Conservation (phyloP, 163 green algal species). For the Botryococcus braunii region DNA sequence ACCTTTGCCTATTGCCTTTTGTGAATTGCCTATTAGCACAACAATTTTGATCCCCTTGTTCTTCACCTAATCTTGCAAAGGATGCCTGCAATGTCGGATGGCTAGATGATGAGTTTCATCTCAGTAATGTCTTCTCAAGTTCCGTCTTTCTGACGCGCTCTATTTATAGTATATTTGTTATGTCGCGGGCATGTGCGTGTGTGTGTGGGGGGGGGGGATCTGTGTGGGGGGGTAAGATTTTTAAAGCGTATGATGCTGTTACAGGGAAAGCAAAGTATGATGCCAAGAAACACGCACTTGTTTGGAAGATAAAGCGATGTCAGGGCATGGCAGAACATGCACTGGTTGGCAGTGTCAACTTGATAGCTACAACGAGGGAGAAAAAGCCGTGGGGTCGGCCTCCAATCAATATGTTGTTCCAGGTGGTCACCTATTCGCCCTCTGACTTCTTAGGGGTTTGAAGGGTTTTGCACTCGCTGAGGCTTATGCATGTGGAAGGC, state of each 20-base stretch:
- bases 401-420: slow-evolving; percentile 63
- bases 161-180: neutral
- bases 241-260: neutral
- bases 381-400: slow-evolving; percentile 71
- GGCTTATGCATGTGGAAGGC: too few species aligned
- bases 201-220: too few species aligned
- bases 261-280: slow-evolving; percentile 94
- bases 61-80: too few species aligned
- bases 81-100: too few species aligned
- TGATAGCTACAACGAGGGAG: slow-evolving; percentile 78
- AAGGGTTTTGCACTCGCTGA: too few species aligned
- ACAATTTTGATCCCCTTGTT: too few species aligned
- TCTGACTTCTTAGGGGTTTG: too few species aligned
- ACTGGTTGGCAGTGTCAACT: slow-evolving; percentile 75
- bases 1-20: too few species aligned
- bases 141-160: too few species aligned
- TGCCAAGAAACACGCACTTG: slow-evolving; percentile 66
- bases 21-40: too few species aligned
- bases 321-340: slow-evolving; percentile 66
- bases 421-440: slow-evolving; percentile 43
- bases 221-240: neutral
- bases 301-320: slow-evolving; percentile 92
- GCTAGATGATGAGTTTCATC: too few species aligned
- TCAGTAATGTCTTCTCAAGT: too few species aligned
- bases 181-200: neutral